Conservation (phyloP, 208 protist genomes). For the Crithidia thermophila region DNA sequence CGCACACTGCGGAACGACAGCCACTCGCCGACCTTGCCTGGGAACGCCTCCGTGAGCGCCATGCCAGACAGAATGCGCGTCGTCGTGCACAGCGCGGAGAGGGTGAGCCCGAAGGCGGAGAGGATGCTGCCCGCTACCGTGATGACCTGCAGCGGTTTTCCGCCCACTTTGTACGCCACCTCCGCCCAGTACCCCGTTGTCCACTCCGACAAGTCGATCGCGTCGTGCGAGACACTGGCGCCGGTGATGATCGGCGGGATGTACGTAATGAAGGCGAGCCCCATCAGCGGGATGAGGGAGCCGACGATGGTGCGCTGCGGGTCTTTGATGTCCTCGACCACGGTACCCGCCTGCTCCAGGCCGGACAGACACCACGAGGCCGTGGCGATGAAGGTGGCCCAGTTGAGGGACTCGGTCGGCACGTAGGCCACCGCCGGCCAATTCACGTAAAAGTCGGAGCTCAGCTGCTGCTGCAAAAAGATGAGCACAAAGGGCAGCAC, state of each 20-base stretch:
- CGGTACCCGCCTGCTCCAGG: slow-evolving; percentile 72
- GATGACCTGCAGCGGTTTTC: slow-evolving; percentile 46
- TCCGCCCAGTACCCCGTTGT: slow-evolving; percentile 72
- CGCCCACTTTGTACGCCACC: slow-evolving; percentile 55
- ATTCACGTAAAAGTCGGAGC: slow-evolving; percentile 68
- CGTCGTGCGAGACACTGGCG: slow-evolving; percentile 47
- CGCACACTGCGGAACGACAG: slow-evolving; percentile 59
- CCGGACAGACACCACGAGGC: slow-evolving; percentile 87
- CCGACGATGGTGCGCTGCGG: slow-evolving; percentile 69
- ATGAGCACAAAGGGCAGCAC: slow-evolving; percentile 67
- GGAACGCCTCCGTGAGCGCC: slow-evolving; percentile 73
- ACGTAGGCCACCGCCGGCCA: slow-evolving; percentile 70
- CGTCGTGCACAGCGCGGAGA: slow-evolving; percentile 80
- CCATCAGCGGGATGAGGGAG: slow-evolving; percentile 65
- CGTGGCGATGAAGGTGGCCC: slow-evolving; percentile 74
- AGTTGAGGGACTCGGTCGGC: slow-evolving; percentile 51
- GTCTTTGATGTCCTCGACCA: slow-evolving; percentile 69
- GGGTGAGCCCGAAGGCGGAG: slow-evolving; percentile 68
- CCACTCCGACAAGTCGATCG: slow-evolving; percentile 64
- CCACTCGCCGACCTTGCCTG: slow-evolving; percentile 50
- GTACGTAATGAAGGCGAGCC: slow-evolving; percentile 72
- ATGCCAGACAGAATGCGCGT: slow-evolving; percentile 68
- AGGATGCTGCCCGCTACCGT: slow-evolving; percentile 58
- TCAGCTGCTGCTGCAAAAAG: slow-evolving; percentile 60
- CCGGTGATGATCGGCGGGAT: slow-evolving; percentile 74